Evolutionary conservation across 768 basidiomycete genomes (phyloP).

Genomic region (Boletus subcaerulescens): DNA sequence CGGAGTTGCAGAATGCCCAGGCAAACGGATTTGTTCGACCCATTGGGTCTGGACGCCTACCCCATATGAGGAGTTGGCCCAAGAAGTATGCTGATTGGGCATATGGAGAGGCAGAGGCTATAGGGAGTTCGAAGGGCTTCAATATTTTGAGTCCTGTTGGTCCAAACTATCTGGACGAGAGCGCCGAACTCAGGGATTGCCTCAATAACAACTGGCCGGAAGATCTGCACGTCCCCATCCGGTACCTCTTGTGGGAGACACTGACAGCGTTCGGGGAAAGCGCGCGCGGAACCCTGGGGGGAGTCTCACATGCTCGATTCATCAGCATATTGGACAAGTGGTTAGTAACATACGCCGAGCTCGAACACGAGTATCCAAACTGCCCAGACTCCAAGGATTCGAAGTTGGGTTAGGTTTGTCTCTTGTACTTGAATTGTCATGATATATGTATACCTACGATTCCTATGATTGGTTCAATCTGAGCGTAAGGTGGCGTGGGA

Average conservation of each 20-base stretch:
- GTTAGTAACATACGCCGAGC: background rate
- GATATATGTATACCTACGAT: no score
- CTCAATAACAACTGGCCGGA: background rate
- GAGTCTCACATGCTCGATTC: background rate
- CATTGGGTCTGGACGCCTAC: background rate
- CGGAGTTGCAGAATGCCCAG: background rate
- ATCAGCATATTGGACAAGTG: background rate
- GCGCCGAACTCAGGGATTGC: background rate
- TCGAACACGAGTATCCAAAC: constrained; percentile 1
- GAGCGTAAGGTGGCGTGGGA: no score
- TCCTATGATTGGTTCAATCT: no score
- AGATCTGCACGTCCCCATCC: background rate
- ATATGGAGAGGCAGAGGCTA: background rate
- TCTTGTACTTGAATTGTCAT: no score
- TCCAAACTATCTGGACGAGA: no score
- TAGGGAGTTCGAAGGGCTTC: no score
- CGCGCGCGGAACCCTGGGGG: background rate
- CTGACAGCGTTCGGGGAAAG: background rate
- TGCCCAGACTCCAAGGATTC: background rate
- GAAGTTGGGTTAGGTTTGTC: no score
- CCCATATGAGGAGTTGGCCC: background rate
- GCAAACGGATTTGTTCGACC: background rate
- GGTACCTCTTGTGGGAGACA: background rate
- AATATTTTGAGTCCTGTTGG: no score
- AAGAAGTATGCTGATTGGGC: background rate